Evolutionary conservation across 306 rosid genomes (phyloP), one percentile per base, ranked within the genome.

Genomic region (Quercus berberidifolia): DNA sequence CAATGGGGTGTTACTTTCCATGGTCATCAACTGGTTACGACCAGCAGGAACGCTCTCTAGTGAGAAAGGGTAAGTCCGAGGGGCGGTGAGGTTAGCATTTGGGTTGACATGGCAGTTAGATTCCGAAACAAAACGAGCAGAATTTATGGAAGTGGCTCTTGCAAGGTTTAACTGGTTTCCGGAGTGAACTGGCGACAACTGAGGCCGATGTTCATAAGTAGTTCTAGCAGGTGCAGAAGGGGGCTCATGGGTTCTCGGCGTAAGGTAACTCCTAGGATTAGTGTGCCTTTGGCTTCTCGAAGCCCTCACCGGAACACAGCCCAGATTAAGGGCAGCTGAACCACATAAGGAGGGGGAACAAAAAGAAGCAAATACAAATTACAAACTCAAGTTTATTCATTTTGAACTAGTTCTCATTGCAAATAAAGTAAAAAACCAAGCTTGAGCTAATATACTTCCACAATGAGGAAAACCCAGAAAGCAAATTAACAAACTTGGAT

Each of bases 241-340:
- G 13, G 88, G 91, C 52, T 89, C 98, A 79, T 84, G 98, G 20
- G 78, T 51, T 82, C 94, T 91, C 6, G 91, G 91, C 63, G 90
- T 74, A 60, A 96, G 98, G 85, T 96, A 96, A 78, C 88, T 90
- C 91, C 97, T 89, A 1, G 90, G 97, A 79, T 93, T 96, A 78
- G 76, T 88, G 81, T 93, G 97, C 68, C 99, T 86, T 85, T 93
- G 98, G 88, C 99, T 96, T 87, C 99, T 91, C 2, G 98, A 89
- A 87, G 99, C 96, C 87, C 89, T 93, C 31, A 89, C 94, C 19
- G 96, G 93, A 83, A 85, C 82, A 85, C 99, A 96, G 6, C 99
- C 99, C 74, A 96, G 88, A 84, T 91, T 91, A 70, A 96, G 99
- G 73, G 99, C 99, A 86, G 99, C 99, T 96, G 94, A 82, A 82